Percentiles rank a stretch among this genome's conserved stretches.
Conservation (phyloP, 176 grass and related monocot genomes). For the Lolium multiflorum region DNA sequence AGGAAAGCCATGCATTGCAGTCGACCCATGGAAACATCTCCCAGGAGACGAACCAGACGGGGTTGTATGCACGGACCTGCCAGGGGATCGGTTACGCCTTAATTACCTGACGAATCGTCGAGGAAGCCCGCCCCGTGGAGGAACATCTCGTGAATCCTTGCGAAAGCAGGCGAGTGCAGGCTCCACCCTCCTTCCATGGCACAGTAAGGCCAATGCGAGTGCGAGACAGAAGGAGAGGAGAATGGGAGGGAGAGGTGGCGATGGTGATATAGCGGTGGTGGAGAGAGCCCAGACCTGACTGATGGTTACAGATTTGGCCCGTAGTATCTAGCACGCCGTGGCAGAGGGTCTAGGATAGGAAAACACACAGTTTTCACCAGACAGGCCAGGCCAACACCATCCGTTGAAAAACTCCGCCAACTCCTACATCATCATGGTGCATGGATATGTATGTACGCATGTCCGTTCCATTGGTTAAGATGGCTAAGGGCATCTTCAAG, state of each 20-base stretch:
- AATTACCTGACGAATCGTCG: background rate
- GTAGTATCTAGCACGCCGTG: background rate
- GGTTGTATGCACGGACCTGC: too few species aligned
- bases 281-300: background rate
- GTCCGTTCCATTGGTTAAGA: too few species aligned
- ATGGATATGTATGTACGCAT: too few species aligned
- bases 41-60: background rate
- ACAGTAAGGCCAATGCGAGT: background rate
- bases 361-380: background rate
- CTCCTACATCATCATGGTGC: background rate
- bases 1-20: background rate
- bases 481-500: too few species aligned
- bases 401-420: background rate
- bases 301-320: conserved; percentile 45
- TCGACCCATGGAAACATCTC: background rate
- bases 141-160: background rate
- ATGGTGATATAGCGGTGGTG: background rate
- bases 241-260: background rate
- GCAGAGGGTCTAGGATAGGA: background rate
- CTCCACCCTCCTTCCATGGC: conserved; percentile 14
- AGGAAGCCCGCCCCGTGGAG: background rate
- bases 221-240: background rate
- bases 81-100: background rate
- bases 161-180: conserved; percentile 4
- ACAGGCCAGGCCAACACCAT: background rate